Percentiles rank a stretch among this genome's conserved stretches.
Conservation (phyloP, 495 filamentous ascomycete genomes). For the Neurospora tetrasperma region DNA sequence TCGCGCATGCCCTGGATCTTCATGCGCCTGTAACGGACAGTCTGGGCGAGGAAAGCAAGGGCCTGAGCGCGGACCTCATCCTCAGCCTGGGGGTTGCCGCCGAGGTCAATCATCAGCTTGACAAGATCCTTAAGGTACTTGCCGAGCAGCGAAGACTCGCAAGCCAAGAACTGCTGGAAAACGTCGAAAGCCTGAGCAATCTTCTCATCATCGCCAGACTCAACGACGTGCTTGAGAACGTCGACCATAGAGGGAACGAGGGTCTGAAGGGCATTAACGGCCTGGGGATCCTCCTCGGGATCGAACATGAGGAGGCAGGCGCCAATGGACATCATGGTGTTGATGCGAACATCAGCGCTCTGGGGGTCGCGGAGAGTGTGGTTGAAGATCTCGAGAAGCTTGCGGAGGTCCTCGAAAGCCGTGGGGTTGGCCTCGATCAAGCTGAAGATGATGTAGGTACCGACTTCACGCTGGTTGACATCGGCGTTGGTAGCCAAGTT, state of each 20-base stretch:
- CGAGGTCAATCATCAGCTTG: slow-evolving; percentile 86
- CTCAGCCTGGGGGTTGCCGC: slow-evolving; percentile 59
- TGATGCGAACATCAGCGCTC: slow-evolving; percentile 84
- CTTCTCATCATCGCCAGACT: slow-evolving; percentile 70
- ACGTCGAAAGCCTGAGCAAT: slow-evolving; percentile 88
- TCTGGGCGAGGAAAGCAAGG: slow-evolving; percentile 86
- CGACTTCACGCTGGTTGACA: slow-evolving; percentile 76
- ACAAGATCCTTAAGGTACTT: slow-evolving; percentile 83
- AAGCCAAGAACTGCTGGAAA: slow-evolving; percentile 90
- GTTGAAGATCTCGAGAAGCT: slow-evolving; percentile 73
- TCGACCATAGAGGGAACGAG: slow-evolving; percentile 81
- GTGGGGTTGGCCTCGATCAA: slow-evolving; percentile 78
- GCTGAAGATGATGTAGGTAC: slow-evolving; percentile 85
- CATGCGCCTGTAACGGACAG: slow-evolving; percentile 80
- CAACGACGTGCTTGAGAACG: slow-evolving; percentile 74
- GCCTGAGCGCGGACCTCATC: slow-evolving; percentile 85
- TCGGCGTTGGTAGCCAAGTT: slow-evolving; percentile 60
- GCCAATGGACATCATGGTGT: slow-evolving; percentile 88
- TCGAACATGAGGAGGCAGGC: slow-evolving; percentile 80
- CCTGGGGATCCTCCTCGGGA: slow-evolving; percentile 65
- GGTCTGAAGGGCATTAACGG: slow-evolving; percentile 61
- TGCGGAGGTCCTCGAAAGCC: slow-evolving; percentile 62
- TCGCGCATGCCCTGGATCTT: slow-evolving; percentile 77
- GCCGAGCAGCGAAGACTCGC: slow-evolving; percentile 73
- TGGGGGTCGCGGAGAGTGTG: slow-evolving; percentile 85